Evolutionary conservation across 345 rosid genomes (phyloP).

Genomic region (Populus alba): DNA sequence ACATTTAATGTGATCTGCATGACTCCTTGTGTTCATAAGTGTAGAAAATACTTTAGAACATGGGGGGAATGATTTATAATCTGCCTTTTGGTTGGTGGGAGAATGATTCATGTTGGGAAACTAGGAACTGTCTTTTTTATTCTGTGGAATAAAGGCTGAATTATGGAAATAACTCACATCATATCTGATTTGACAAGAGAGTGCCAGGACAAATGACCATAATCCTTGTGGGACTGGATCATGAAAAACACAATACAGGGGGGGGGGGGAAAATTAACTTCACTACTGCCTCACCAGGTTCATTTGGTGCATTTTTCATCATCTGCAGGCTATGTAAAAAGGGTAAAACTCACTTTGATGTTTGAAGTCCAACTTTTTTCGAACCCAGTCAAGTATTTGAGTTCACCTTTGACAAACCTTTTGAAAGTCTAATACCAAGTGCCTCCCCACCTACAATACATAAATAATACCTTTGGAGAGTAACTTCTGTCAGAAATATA

Average conservation of each 20-base stretch:
- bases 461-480: neutral
- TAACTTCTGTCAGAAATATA: neutral
- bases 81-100: neutral
- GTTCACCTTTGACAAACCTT: neutral
- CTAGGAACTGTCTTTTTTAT: neutral
- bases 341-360: neutral
- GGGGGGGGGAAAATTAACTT: neutral
- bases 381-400: neutral
- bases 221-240: neutral
- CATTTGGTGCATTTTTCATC: neutral
- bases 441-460: neutral
- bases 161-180: neutral
- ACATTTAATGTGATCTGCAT: neutral
- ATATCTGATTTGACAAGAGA: neutral
- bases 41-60: neutral
- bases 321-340: neutral
- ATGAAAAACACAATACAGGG: neutral
- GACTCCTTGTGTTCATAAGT: neutral
- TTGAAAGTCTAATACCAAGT: neutral
- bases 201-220: neutral
- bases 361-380: neutral
- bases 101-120: neutral
- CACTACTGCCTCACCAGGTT: neutral
- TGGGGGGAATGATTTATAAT: neutral
- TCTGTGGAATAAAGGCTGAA: neutral